phyloP scores from a whole-genome alignment of 345 rosid genomes.

The Mangifera indica region DNA sequence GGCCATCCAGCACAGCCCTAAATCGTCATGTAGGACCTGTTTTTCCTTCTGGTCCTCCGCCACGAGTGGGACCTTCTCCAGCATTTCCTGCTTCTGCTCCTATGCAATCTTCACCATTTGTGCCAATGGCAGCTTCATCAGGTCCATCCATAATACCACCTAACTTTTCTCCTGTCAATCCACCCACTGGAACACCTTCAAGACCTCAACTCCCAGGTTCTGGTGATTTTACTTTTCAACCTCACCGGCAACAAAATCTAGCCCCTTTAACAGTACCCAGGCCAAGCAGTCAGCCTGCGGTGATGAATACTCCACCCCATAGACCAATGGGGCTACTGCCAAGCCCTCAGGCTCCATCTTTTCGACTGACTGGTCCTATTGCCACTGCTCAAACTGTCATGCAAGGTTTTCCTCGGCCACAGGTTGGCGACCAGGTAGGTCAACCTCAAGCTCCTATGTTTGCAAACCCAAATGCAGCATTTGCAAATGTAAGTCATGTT shows the following conservation, averaged over 20 bases:
- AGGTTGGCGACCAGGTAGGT: conserved; percentile 47
- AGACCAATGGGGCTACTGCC: conserved; percentile 30
- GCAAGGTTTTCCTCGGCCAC: conserved; percentile 46
- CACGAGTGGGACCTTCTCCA: conserved; percentile 24
- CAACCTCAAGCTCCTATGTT: conserved; percentile 29
- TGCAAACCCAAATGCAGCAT: conserved; percentile 31
- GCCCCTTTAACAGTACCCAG: conserved; percentile 41
- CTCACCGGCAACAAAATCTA: conserved; percentile 38
- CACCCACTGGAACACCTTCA: conserved; percentile 28
- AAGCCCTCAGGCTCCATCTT: conserved; percentile 37
- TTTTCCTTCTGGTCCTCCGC: conserved; percentile 34
- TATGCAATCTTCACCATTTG: conserved; percentile 26
- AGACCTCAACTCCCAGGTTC: conserved; percentile 41
- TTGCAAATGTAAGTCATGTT: conserved; percentile 37
- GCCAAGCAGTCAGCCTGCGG: conserved; percentile 34
- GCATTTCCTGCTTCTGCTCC: conserved; percentile 20
- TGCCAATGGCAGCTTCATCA: conserved; percentile 23
- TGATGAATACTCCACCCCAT: conserved; percentile 29
- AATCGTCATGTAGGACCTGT: conserved; percentile 34
- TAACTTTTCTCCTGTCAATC: conserved; percentile 43
- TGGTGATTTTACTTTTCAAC: conserved; percentile 63
- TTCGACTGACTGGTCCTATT: conserved; percentile 31
- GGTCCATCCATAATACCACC: conserved; percentile 30
- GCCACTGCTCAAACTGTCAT: conserved; percentile 41
- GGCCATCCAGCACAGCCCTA: conserved; percentile 26